A percentile compares a stretch with the other conserved stretches of the same genome.
Conservation (phyloP, 1,284 basidiomycete species). For the Ustilago loliicola region DNA sequence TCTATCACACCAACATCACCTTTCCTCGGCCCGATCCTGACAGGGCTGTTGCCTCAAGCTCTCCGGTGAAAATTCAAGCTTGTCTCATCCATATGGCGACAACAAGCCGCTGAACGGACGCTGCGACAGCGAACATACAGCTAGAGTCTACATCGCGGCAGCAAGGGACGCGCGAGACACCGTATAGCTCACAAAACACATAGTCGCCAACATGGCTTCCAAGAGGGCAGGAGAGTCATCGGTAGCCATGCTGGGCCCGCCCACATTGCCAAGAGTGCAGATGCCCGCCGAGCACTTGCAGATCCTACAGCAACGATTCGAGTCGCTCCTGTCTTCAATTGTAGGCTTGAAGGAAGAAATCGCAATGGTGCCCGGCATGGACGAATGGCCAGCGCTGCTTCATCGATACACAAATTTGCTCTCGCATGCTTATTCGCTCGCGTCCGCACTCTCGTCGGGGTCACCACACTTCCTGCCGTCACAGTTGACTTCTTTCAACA, state of each 20-base stretch:
- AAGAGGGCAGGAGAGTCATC: conserved; percentile 22
- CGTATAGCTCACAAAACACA: neutral
- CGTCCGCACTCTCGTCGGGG: conserved; percentile 53
- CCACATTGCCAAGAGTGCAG: conserved; percentile 37
- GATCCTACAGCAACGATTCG: conserved; percentile 59
- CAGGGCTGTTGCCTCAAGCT: neutral
- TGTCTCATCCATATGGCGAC: neutral
- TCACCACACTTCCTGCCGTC: conserved; percentile 59
- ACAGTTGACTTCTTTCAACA: conserved; percentile 58
- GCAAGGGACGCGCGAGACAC: neutral
- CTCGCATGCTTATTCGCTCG: conserved; percentile 61
- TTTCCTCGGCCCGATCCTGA: neutral
- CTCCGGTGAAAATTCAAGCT: neutral
- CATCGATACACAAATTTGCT: conserved; percentile 58
- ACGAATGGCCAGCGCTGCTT: conserved; percentile 61
- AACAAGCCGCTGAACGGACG: neutral
- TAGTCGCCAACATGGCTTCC: conserved; percentile 20
- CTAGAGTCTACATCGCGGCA: neutral
- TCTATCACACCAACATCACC: neutral
- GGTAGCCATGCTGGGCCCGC: conserved; percentile 19
- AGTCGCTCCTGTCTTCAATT: conserved; percentile 60
- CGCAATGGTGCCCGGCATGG: conserved; percentile 57
- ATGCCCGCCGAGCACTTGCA: conserved; percentile 53
- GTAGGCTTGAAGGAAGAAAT: conserved; percentile 61
- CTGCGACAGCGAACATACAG: neutral